Conservation (phyloP, 345 rosid species). For the Eucalyptus pauciflora region DNA sequence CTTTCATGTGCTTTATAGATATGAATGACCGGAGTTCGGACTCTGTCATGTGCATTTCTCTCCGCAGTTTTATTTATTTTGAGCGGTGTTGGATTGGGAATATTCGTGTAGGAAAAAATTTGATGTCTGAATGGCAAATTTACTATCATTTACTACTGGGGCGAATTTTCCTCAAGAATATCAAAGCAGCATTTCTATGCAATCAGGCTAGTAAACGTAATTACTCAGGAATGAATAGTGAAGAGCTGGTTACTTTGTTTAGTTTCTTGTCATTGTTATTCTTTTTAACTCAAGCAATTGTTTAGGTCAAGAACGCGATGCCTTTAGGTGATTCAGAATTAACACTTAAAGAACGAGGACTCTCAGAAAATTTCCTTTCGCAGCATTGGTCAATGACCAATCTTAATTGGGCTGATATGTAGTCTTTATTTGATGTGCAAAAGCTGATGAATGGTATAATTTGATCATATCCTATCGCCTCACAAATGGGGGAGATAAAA, state of each 20-base stretch:
- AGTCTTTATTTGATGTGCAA: background rate
- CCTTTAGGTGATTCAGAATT: background rate
- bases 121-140: background rate
- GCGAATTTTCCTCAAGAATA: background rate
- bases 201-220: background rate
- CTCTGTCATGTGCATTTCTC: background rate
- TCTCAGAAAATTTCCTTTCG: background rate
- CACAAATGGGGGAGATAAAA: background rate
- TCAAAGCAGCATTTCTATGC: accelerated
- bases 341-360: background rate
- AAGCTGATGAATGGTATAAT: background rate
- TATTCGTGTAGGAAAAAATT: background rate
- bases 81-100: no score
- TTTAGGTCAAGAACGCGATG: background rate
- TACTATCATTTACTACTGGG: background rate
- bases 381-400: background rate
- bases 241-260: background rate
- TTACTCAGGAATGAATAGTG: background rate
- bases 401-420: background rate
- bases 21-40: background rate
- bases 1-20: background rate
- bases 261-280: background rate
- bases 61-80: background rate
- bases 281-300: no score
- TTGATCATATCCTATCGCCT: background rate